Percentiles rank a stretch among this genome's conserved stretches.
Conservation (phyloP, 805 yeast genomes). For the Candida argentea region DNA sequence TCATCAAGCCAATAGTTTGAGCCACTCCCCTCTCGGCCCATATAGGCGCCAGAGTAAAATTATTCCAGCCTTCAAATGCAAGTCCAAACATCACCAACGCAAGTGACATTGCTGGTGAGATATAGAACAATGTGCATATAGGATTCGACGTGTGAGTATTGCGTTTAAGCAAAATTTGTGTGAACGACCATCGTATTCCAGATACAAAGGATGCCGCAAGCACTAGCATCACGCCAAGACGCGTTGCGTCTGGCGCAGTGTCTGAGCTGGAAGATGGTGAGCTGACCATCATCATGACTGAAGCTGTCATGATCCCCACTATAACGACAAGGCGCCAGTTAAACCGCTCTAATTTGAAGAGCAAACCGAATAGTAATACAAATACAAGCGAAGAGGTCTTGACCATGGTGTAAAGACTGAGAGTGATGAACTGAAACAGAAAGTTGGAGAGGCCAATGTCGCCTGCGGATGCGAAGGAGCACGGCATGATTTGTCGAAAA, state of each 20-base stretch:
- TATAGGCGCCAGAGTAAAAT: constrained; percentile 43
- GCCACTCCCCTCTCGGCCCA: constrained; percentile 57
- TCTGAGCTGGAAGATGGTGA: constrained; percentile 8
- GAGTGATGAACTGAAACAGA: constrained; percentile 66
- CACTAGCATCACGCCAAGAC: constrained; percentile 63
- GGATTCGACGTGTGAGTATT: constrained; percentile 61
- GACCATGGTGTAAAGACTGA: constrained; percentile 85
- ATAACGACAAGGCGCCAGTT: constrained; percentile 58
- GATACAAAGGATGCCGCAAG: constrained; percentile 70
- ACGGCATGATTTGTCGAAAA: constrained; percentile 56
- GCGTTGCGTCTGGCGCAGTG: constrained; percentile 12
- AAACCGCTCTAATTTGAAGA: constrained; percentile 69
- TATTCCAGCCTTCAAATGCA: constrained; percentile 55
- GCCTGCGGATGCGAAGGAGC: constrained; percentile 81
- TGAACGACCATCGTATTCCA: constrained; percentile 92
- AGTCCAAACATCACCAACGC: constrained; percentile 54
- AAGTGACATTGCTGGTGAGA: constrained; percentile 77
- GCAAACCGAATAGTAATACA: constrained; percentile 78
- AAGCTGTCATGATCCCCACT: constrained; percentile 68
- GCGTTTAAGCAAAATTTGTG: constrained; percentile 66
- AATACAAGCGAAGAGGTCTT: constrained; percentile 83
- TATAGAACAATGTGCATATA: constrained; percentile 68
- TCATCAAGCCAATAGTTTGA: constrained; percentile 45
- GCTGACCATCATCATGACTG: constrained; percentile 83
- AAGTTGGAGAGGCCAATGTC: constrained; percentile 92